Evolutionary conservation across 768 basidiomycete genomes (phyloP).

Genomic region (Tylopilus vinaceipallidus): DNA sequence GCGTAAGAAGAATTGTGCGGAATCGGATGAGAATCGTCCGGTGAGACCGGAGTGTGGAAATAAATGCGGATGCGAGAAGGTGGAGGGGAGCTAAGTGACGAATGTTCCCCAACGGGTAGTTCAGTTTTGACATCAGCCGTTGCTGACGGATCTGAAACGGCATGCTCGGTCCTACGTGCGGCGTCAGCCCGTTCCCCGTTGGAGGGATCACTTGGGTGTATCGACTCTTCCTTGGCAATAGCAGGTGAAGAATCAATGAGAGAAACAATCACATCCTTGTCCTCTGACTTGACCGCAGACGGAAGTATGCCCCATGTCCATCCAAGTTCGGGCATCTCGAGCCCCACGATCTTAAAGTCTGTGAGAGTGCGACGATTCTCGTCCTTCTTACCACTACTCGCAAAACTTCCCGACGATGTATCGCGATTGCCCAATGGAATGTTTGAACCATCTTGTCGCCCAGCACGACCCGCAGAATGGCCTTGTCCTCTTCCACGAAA

Average conservation of each 20-base stretch:
- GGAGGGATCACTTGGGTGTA: slow-evolving; percentile 20
- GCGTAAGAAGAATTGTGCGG: slow-evolving; percentile 53
- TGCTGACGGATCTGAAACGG: slow-evolving; percentile 28
- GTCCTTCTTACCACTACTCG: slow-evolving; percentile 71
- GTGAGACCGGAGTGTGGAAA: slow-evolving; percentile 85
- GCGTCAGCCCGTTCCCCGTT: slow-evolving; percentile 20
- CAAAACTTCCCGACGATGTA: slow-evolving; percentile 42
- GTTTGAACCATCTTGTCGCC: slow-evolving; percentile 36
- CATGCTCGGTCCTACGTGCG: slow-evolving; percentile 20
- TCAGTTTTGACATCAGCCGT: slow-evolving; percentile 34
- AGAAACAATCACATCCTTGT: slow-evolving; percentile 35
- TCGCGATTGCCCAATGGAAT: slow-evolving; percentile 49
- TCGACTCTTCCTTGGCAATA: slow-evolving; percentile 33
- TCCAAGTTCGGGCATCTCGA: slow-evolving; percentile 76
- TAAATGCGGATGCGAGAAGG: slow-evolving; percentile 87
- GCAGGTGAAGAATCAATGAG: slow-evolving; percentile 32
- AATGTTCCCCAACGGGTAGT: slow-evolving; percentile 26
- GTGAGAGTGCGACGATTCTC: slow-evolving; percentile 91
- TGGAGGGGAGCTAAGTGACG: slow-evolving; percentile 42
- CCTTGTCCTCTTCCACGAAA: slow-evolving; percentile 66
- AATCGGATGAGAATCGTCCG: slow-evolving; percentile 77
- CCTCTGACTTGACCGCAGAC: slow-evolving; percentile 34
- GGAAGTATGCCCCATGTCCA: slow-evolving; percentile 86
- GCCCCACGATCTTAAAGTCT: slow-evolving; percentile 94
- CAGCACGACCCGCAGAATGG: slow-evolving; percentile 40